Percentiles rank a stretch among this genome's conserved stretches.
Conservation (phyloP, 176 grass and related monocot species). For the Oropetium thomaeum region DNA sequence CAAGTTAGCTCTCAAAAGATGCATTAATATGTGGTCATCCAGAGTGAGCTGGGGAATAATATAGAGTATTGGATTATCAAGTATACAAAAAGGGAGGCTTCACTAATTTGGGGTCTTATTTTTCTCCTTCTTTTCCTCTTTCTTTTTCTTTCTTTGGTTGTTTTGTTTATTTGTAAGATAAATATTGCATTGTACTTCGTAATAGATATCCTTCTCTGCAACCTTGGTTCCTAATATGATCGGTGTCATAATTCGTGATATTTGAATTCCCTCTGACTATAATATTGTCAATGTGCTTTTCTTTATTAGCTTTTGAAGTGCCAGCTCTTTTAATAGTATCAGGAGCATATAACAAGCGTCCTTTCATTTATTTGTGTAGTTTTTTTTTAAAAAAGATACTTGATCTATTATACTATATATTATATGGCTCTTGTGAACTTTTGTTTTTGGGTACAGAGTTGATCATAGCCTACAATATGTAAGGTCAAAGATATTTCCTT, state of each 20-base stretch:
- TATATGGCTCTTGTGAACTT: conserved; percentile 8
- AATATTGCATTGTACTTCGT: neutral
- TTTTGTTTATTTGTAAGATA: no score
- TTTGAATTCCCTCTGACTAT: neutral
- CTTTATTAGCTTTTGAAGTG: neutral
- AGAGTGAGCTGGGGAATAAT: no score
- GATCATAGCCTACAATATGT: conserved; percentile 70
- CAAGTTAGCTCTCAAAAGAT: no score
- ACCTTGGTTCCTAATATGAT: neutral
- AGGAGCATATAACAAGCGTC: conserved; percentile 18
- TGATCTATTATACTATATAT: conserved; percentile 5
- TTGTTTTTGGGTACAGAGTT: conserved; percentile 50
- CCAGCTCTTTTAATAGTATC: neutral
- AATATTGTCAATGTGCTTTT: neutral
- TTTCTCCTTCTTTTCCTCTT: no score
- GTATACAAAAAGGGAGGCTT: no score
- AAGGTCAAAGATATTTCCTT: conserved; percentile 73
- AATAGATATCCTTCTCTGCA: neutral
- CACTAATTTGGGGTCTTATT: no score
- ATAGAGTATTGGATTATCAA: no score
- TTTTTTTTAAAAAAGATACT: neutral
- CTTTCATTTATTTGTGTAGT: conserved; percentile 8
- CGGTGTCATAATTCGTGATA: neutral
- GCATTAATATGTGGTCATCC: no score
- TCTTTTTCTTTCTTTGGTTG: no score